phyloP scores from a whole-genome alignment of 257 asterid species.

The Catharanthus roseus region DNA sequence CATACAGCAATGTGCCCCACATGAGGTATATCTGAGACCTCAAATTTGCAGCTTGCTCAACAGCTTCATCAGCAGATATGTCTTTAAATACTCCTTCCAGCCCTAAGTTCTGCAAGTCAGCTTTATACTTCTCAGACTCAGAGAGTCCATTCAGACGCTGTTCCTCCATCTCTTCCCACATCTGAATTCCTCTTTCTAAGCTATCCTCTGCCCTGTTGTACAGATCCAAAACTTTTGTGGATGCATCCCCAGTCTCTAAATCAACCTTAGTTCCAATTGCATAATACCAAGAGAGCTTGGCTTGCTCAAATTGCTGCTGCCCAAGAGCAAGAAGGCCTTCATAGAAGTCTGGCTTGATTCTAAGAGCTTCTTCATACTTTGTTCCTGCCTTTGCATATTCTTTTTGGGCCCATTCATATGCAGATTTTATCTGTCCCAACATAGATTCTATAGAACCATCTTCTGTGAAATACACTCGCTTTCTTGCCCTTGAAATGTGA shows the following conservation, averaged over 20 bases:
- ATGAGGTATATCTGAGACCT: conserved; percentile 77
- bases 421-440: conserved; percentile 45
- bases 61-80: conserved; percentile 56
- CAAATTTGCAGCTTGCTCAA: conserved; percentile 55
- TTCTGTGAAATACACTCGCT: conserved; percentile 48
- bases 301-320: conserved; percentile 78
- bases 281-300: conserved; percentile 80
- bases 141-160: conserved; percentile 84
- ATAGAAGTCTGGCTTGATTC: conserved; percentile 78
- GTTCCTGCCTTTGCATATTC: conserved; percentile 66
- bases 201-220: conserved; percentile 93
- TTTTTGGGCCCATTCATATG: conserved; percentile 66
- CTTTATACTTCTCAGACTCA: conserved; percentile 54
- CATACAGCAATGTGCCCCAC: conserved; percentile 90
- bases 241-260: conserved; percentile 42
- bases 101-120: conserved; percentile 53
- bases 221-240: conserved; percentile 64
- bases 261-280: conserved; percentile 48
- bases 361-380: conserved; percentile 72
- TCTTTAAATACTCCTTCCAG: conserved; percentile 56
- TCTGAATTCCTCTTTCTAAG: conserved; percentile 86
- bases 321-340: conserved; percentile 97
- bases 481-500: conserved; percentile 81
- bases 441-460: conserved; percentile 49
- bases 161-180: conserved; percentile 96